Conservation (phyloP, 768 basidiomycete genomes). For the Termitomyces sp. region DNA sequence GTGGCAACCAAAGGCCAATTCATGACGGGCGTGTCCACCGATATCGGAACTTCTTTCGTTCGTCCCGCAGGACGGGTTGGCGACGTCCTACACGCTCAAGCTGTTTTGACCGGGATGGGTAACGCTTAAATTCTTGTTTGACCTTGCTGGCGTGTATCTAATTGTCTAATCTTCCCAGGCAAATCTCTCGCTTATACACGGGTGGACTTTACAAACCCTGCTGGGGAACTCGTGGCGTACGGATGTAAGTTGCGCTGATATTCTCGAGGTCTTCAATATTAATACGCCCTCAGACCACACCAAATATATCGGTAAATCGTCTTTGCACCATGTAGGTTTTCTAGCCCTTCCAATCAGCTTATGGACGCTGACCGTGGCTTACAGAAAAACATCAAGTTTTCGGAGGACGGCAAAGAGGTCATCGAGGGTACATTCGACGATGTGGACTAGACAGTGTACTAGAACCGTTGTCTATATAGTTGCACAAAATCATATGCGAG, state of each 20-base stretch:
- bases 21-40: conserved; percentile 87
- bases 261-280: not conserved
- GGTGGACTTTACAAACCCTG: conserved; percentile 64
- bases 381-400: conserved; percentile 75
- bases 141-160: not conserved
- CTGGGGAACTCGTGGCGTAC: conserved; percentile 74
- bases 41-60: conserved; percentile 76
- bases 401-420: conserved; percentile 70
- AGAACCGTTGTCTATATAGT: not conserved
- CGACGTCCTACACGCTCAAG: conserved; percentile 62
- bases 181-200: conserved; percentile 79
- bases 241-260: conserved; percentile 52
- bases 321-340: conserved; percentile 34
- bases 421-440: conserved; percentile 53
- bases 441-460: conserved; percentile 25
- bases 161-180: conserved; percentile 37
- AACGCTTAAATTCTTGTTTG: conserved; percentile 1
- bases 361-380: not conserved
- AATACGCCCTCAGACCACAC: conserved; percentile 59
- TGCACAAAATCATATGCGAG: not conserved
- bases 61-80: conserved; percentile 72
- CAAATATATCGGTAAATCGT: conserved; percentile 78
- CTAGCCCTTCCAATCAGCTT: not conserved
- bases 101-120: conserved; percentile 71
- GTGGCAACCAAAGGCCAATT: conserved; percentile 77